These are phyloP conservation scores for Elongisporangium anandrum DNA, from an alignment of 352 stramenopile species.

Conservation along the genomic window DNA sequence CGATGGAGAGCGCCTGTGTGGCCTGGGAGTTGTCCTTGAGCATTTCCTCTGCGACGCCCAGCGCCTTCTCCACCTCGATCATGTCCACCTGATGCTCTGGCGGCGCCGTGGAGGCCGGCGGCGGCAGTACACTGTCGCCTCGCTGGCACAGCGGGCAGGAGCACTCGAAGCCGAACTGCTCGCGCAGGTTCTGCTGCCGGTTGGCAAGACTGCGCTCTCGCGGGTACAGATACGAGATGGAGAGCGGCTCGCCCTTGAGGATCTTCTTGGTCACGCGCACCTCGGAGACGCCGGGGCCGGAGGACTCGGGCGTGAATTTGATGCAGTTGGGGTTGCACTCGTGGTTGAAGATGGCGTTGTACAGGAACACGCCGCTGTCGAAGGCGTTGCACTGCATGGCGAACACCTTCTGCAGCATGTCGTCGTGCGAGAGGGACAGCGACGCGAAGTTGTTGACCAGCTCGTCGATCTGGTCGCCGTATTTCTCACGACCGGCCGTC, in stretches of 20 bases:
- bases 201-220: conserved; percentile 84
- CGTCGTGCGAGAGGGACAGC: conserved; percentile 44
- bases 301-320: conserved; percentile 83
- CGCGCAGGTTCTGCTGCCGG: conserved; percentile 72
- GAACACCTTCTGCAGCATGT: conserved; percentile 87
- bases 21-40: conserved; percentile 46
- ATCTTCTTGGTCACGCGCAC: conserved; percentile 87
- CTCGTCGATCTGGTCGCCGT: conserved; percentile 45
- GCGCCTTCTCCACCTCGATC: conserved; percentile 59
- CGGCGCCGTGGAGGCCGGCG: conserved; percentile 11
- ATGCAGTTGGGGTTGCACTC: conserved; percentile 93
- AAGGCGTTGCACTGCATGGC: conserved; percentile 94
- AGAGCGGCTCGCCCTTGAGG: conserved; percentile 85
- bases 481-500: conserved; percentile 45
- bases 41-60: conserved; percentile 54
- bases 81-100: conserved; percentile 18
- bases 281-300: conserved; percentile 76
- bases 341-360: conserved; percentile 95
- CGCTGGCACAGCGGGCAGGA: conserved; percentile 57
- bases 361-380: conserved; percentile 91
- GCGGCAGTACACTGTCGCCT: conserved; percentile 61
- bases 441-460: conserved; percentile 45
- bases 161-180: conserved; percentile 92
- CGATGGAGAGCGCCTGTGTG: conserved; percentile 51
- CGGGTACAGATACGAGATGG: conserved; percentile 92